A percentile compares a stretch with the other conserved stretches of the same genome.
Conservation (phyloP, 2,329 filamentous ascomycete species). For the Daldinia eschscholtzii region DNA sequence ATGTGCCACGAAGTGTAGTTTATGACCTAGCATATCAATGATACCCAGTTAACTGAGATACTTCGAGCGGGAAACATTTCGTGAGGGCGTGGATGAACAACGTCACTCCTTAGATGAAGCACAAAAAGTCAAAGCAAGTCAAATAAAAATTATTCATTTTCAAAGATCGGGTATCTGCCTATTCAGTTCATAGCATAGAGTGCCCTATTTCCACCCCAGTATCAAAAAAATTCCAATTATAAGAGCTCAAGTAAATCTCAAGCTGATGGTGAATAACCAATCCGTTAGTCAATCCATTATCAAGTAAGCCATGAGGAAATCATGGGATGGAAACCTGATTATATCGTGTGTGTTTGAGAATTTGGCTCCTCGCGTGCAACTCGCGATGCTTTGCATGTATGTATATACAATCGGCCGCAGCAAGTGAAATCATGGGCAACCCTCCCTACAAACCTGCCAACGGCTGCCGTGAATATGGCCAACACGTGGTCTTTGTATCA, state of each 20-base stretch:
- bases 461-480: slow-evolving; percentile 7
- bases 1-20: not conserved
- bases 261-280: not conserved
- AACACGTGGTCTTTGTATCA: slow-evolving; percentile 15
- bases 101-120: slow-evolving; percentile 27
- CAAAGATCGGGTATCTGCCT: slow-evolving; percentile 12
- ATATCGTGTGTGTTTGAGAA: slow-evolving; percentile 17
- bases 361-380: slow-evolving; percentile 14
- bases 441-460: slow-evolving; percentile 7
- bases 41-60: not conserved
- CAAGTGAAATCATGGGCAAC: slow-evolving; percentile 32
- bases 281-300: too few relatives aligned
- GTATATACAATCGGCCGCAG: slow-evolving; percentile 30
- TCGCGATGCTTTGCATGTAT: slow-evolving; percentile 11
- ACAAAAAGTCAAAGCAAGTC: not conserved
- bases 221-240: not conserved
- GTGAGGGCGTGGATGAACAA: slow-evolving; percentile 6
- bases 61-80: not conserved
- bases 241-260: not conserved
- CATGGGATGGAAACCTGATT: not conserved
- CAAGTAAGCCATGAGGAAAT: not conserved
- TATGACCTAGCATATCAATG: not conserved
- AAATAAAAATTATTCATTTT: slow-evolving; percentile 8
- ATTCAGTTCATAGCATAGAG: not conserved
- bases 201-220: not conserved